These are phyloP conservation scores for Saturnispora sekii DNA, from an alignment of 805 yeast genomes.

Conservation along the genomic window DNA sequence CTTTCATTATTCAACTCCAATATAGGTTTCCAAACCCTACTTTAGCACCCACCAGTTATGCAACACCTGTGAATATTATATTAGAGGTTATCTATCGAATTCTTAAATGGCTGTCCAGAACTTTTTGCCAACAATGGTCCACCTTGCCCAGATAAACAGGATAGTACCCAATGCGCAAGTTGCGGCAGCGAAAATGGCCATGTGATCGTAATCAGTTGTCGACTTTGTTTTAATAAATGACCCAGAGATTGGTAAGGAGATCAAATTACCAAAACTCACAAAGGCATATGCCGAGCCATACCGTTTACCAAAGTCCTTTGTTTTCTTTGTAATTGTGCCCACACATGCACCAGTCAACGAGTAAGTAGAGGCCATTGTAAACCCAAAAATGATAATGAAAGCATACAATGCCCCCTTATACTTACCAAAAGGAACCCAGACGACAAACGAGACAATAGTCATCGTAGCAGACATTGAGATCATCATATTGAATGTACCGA, in stretches of 20 bases:
- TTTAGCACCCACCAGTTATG: no score
- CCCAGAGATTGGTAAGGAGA: conserved; percentile 38
- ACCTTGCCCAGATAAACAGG: conserved; percentile 36
- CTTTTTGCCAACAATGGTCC: conserved; percentile 34
- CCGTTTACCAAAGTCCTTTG: conserved; percentile 54
- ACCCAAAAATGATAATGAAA: conserved; percentile 45
- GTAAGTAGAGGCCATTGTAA: conserved; percentile 48
- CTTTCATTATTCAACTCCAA: no score
- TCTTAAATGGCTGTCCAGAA: conserved; percentile 15
- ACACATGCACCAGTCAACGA: conserved; percentile 57
- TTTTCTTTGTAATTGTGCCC: conserved; percentile 41
- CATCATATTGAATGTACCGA: conserved; percentile 47
- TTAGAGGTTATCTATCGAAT: no score
- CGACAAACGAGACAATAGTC: conserved; percentile 34
- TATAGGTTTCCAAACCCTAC: no score
- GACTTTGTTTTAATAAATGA: conserved; percentile 28
- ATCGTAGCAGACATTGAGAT: conserved; percentile 38
- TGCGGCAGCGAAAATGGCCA: conserved; percentile 25
- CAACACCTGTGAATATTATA: no score
- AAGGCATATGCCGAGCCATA: conserved; percentile 58
- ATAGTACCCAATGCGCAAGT: conserved; percentile 24
- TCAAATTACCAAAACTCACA: conserved; percentile 42
- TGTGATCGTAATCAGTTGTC: conserved; percentile 25
- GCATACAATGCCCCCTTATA: conserved; percentile 34
- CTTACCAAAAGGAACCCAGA: conserved; percentile 58